Evolutionary conservation across 129 eudicot species (phyloP).

Genomic region (Logfia minima): DNA sequence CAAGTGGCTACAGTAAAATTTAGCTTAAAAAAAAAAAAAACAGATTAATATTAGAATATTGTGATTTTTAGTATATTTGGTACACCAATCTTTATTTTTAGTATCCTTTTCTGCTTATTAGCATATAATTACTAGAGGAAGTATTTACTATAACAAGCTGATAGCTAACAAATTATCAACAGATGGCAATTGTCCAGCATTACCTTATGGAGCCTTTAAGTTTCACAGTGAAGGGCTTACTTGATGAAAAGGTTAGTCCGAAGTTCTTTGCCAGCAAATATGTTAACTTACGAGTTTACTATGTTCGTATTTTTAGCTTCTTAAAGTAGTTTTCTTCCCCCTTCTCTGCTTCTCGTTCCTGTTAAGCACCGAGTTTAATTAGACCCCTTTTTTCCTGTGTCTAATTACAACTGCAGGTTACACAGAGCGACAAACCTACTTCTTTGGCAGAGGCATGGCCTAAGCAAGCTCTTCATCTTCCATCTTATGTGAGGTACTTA

Average conservation of each 20-base stretch:
- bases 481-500: slow-evolving; percentile 54
- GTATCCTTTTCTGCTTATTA: not conserved
- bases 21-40: not conserved
- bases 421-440: slow-evolving; percentile 25
- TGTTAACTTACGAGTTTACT: slow-evolving; percentile 5
- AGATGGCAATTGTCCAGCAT: slow-evolving; percentile 81
- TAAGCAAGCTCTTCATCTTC: slow-evolving; percentile 56
- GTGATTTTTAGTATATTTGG: not conserved
- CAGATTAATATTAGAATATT: no score
- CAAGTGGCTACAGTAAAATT: not conserved
- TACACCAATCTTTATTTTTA: not conserved
- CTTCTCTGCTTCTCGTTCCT: not conserved
- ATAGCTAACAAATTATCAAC: slow-evolving; percentile 10
- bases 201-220: slow-evolving; percentile 68
- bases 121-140: slow-evolving; percentile 18
- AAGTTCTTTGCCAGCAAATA: slow-evolving; percentile 15
- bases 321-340: not conserved
- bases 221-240: slow-evolving; percentile 46
- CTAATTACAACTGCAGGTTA: slow-evolving; percentile 27
- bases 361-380: not conserved
- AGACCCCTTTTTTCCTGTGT: not conserved
- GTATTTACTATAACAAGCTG: slow-evolving; percentile 7
- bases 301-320: not conserved
- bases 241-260: slow-evolving; percentile 42
- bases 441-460: slow-evolving; percentile 37